These are phyloP conservation scores for Aspergillus ochraceoroseus DNA, from an alignment of 2,329 filamentous ascomycete genomes.

Conservation along the genomic window DNA sequence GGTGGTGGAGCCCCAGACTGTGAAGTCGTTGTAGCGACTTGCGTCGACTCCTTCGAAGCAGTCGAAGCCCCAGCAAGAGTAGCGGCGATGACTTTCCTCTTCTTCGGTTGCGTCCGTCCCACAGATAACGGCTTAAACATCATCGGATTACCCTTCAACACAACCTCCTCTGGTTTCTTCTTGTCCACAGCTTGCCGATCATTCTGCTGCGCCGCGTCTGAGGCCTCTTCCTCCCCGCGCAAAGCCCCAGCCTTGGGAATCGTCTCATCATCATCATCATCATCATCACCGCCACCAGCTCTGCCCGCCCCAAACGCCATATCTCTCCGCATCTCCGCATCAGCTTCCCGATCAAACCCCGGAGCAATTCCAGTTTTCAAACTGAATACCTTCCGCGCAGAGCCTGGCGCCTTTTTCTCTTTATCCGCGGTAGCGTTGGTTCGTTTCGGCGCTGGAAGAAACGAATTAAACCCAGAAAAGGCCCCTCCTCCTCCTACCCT, in stretches of 20 bases:
- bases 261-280: conserved; percentile 30
- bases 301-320: conserved; percentile 22
- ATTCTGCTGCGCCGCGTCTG: conserved; percentile 3
- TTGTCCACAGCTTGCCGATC: conserved; percentile 7
- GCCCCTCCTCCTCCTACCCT: conserved; percentile 59
- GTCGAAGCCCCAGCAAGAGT: conserved; percentile 18
- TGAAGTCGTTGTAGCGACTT: neutral
- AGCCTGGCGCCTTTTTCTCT: conserved; percentile 30
- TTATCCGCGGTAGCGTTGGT: conserved; percentile 22
- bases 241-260: conserved; percentile 28
- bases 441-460: conserved; percentile 78
- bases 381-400: conserved; percentile 58
- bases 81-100: conserved; percentile 28
- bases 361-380: conserved; percentile 79
- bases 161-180: conserved; percentile 34
- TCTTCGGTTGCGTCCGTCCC: conserved; percentile 64
- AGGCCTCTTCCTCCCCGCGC: conserved; percentile 8
- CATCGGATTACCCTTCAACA: conserved; percentile 68
- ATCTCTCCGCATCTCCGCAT: conserved; percentile 35
- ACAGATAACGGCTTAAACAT: conserved; percentile 90
- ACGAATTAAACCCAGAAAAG: conserved; percentile 78
- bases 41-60: conserved; percentile 5
- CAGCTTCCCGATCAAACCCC: conserved; percentile 66
- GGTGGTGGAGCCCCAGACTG: neutral
- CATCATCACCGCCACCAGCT: conserved; percentile 7